Conservation (phyloP, 768 basidiomycete species). For the Termitomyces sp. region DNA sequence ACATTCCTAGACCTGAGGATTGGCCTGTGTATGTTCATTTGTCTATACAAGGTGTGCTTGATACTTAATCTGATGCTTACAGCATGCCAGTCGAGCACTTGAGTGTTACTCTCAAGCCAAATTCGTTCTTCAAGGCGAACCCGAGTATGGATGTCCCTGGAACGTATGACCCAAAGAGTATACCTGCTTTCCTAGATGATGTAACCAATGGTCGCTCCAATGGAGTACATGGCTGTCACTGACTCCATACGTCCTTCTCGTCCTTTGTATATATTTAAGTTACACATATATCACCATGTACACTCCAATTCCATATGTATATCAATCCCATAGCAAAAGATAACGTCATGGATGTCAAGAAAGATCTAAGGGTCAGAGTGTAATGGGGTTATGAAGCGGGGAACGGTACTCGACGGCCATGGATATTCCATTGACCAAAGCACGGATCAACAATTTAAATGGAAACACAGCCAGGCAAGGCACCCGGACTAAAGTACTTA, state of each 20-base stretch:
- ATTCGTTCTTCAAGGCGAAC: slow-evolving; percentile 80
- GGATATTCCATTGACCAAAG: background rate
- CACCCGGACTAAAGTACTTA: too few relatives aligned
- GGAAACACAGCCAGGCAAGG: too few relatives aligned
- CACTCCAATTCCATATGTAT: background rate
- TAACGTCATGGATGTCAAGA: background rate
- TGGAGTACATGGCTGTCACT: slow-evolving; percentile 10
- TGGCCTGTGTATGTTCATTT: slow-evolving; percentile 64
- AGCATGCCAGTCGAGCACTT: slow-evolving; percentile 84
- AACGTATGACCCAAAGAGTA: slow-evolving; percentile 55
- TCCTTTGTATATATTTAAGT: background rate
- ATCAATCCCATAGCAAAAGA: background rate
- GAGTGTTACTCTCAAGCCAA: slow-evolving; percentile 70
- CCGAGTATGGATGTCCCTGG: slow-evolving; percentile 89
- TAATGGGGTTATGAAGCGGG: background rate
- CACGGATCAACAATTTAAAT: too few relatives aligned
- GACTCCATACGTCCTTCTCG: background rate
- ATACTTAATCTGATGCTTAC: slow-evolving; percentile 1
- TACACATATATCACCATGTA: background rate
- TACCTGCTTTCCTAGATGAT: slow-evolving; percentile 44
- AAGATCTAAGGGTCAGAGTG: background rate
- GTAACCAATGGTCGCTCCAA: slow-evolving; percentile 5
- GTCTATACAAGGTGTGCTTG: background rate
- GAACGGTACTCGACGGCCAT: background rate
- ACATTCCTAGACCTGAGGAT: slow-evolving; percentile 82